Conservation (phyloP, 352 stramenopile species). For the Globisporangium megalacanthum region DNA sequence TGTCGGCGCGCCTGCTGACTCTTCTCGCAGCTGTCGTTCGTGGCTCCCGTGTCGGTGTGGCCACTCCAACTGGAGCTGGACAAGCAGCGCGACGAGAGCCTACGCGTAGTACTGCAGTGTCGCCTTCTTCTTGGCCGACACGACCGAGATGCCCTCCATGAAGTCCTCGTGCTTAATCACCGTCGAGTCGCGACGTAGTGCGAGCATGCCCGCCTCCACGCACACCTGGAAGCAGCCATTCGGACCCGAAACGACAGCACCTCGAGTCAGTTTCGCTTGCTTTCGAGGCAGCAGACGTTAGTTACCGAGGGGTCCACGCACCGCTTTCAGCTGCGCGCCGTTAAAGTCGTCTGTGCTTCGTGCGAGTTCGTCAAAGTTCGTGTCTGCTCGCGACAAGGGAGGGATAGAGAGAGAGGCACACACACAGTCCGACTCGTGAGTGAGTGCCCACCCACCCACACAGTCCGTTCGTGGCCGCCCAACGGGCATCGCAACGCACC, state of each 20-base stretch:
- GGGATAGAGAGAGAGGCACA: background rate
- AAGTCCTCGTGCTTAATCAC: slow-evolving; percentile 99
- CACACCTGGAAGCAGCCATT: slow-evolving; percentile 56
- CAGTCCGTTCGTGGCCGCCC: background rate
- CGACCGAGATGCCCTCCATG: slow-evolving; percentile 98
- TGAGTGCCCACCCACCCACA: no score
- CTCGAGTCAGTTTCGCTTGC: background rate
- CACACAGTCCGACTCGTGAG: background rate
- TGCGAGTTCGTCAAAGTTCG: slow-evolving; percentile 98
- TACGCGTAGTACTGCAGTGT: slow-evolving; percentile 98
- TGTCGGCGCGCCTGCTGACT: background rate
- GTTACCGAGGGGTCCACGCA: slow-evolving; percentile 17
- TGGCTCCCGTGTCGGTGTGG: no score
- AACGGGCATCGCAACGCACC: slow-evolving; percentile 21
- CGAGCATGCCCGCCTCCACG: slow-evolving; percentile 98
- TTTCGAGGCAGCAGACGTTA: background rate
- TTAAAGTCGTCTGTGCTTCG: slow-evolving; percentile 99
- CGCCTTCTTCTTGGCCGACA: slow-evolving; percentile 97
- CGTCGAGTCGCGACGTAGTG: slow-evolving; percentile 91
- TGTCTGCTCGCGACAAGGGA: slow-evolving; percentile 31
- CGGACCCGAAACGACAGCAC: background rate
- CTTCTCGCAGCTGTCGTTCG: no score
- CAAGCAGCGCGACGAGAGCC: slow-evolving; percentile 1
- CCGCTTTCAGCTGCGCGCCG: slow-evolving; percentile 96
- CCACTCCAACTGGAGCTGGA: no score